Base-by-base conservation (phyloP, 2,329 filamentous ascomycete species). In the Achaetomium macrosporum region DNA sequence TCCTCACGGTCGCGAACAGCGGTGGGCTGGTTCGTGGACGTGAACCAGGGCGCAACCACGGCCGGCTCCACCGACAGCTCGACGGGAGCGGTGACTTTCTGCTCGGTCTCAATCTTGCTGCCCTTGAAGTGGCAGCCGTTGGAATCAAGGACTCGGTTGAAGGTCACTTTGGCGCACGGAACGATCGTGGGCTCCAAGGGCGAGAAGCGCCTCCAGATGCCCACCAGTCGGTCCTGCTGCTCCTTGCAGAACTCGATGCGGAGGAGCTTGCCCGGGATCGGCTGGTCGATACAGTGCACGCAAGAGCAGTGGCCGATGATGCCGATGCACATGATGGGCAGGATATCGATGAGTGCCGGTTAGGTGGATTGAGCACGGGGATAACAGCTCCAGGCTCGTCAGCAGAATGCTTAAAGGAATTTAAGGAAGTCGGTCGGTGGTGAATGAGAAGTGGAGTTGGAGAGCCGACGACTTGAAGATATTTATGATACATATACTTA, bases 261-360 rank as follows among this genome's bases (percentile, higher is more conserved):
- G 2, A 36, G 15, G 2, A 42, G 5, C 17, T 19, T 42, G 15
- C 39, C 50, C 2, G 50, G 29, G 10, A 6, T 13, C 9, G 43
- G 42, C 5, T 37, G 17, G 8, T 42, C 30, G 17, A 51, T 9
- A 31, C 50, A 51, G 1, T 12, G 15, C 5, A 42, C 2, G 37
- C 50, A 51, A 3, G 25, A 10, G 50, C 50, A 51, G 6, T 51
- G 50, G 2, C 43, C 31, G 43, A 51, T 37, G 19, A 47, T 47
- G 2, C 37, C 43, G n/a, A 12, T 36, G 30, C 50, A 51, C 50
- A 51, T 51, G 8, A 2, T 47, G 50, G 37, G 37, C 39, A 9
- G 8, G 16, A 11, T 30, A 35, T 25, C 10, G 12, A 5, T 2
- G 20, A n/a, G 30, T 15, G 33, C 10, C 5, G 33, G 33, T 35